Base-by-base conservation (phyloP, 352 stramenopile species). In the Phytophthora niederhauseri region DNA sequence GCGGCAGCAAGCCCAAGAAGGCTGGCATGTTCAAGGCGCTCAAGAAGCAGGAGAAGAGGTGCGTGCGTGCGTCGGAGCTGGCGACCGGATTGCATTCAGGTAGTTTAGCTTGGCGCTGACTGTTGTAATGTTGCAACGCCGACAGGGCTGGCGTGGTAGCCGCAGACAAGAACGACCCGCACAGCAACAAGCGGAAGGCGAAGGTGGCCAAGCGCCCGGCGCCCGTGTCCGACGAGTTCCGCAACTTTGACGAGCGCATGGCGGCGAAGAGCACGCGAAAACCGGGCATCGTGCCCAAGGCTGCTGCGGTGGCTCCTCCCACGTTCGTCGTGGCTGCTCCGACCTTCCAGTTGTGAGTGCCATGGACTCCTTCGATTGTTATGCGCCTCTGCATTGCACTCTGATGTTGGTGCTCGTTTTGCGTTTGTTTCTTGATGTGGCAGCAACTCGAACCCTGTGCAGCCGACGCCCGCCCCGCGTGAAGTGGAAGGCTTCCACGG, bases 181-280 rank as follows among this genome's bases (percentile, higher is more conserved):
- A 65, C 7, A 71, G 38, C 30, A 75, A n/a, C 52, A 80, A 72
- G 26, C 62, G 48, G 6, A 72, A 70, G 45, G 61, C 68, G 30
- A 77, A 77, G 22, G 36, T 67, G 22, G 62, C 57, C 2, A 90
- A 85, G 78, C 68, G 78, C 6, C 57, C 57, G 1, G 43, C 59
- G 15, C 28, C 54, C 6, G 62, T 91, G n/a, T 71, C 84, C 11
- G 75, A 87, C 46, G 84, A 92, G 46, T 87, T 91, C 54, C 84
- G 86, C 43, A 92, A 84, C 63, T 94, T 92, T 76, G 85, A 94
- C 66, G 86, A 94, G 67, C 84, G 86, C 2, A 85, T 94, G 73
- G 75, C 79, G 0, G 80, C 72, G 0, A 82, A 85, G 59, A 83
- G 74, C 34, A 55, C 77, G 2, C 66, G 72, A 5, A 59, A 67